A percentile compares a stretch with the other conserved stretches of the same genome.
These are phyloP conservation scores for Lasiodiplodia sp. DNA, from an alignment of 2,329 filamentous ascomycete genomes.

Conservation along the genomic window DNA sequence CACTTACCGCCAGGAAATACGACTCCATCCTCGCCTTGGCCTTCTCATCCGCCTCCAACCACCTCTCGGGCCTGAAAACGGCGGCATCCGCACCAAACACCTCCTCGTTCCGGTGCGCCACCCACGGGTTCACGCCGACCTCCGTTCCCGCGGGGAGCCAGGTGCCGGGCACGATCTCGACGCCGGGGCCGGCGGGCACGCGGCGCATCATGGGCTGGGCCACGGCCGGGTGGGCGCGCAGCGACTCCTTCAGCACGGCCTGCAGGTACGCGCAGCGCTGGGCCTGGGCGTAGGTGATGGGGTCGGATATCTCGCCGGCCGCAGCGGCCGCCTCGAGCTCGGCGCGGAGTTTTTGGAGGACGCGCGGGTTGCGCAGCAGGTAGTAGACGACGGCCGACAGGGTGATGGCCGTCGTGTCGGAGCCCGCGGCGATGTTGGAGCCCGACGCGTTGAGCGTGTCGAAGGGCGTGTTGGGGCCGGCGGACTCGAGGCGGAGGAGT, in stretches of 20 bases:
- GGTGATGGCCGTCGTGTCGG: constrained; percentile 29
- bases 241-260: constrained; percentile 51
- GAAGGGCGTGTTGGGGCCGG: constrained; percentile 43
- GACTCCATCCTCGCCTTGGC: constrained; percentile 2
- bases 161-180: constrained; percentile 36
- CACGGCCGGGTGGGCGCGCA: constrained; percentile 36
- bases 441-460: constrained; percentile 45
- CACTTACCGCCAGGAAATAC: constrained; percentile 4
- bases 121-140: constrained; percentile 44
- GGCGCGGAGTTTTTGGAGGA: constrained; percentile 29
- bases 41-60: constrained; percentile 26
- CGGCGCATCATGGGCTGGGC: constrained; percentile 36
- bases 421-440: constrained; percentile 44
- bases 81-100: constrained; percentile 23
- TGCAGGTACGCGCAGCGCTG: constrained; percentile 38
- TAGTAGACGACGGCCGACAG: constrained; percentile 46
- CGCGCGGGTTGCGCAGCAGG: constrained; percentile 34
- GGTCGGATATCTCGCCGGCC: neutral
- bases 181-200: constrained; percentile 33
- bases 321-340: neutral
- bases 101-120: constrained; percentile 31
- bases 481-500: constrained; percentile 43
- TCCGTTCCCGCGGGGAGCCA: constrained; percentile 37
- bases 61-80: constrained; percentile 31
- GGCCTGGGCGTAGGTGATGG: constrained; percentile 8